Conservation (phyloP, 1,139 yeast species). For the Geotrichum fermentans region DNA sequence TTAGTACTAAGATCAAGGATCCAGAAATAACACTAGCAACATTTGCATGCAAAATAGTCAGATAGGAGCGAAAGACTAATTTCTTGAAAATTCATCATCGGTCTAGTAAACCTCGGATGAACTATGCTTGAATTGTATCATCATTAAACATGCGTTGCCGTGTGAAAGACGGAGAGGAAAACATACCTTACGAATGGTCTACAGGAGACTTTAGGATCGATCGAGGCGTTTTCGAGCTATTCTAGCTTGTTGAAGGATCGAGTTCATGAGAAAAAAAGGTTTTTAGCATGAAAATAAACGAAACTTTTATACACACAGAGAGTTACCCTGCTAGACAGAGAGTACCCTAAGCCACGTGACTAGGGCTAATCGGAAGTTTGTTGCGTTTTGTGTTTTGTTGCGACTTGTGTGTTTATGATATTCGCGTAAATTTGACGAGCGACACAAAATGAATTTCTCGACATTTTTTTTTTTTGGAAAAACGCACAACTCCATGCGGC, state of each 20-base stretch:
- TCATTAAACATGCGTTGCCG: slow-evolving; percentile 5
- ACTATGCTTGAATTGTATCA: slow-evolving; percentile 22
- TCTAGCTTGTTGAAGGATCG: too few relatives aligned
- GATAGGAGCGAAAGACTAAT: slow-evolving; percentile 24
- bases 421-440: too few relatives aligned
- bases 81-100: slow-evolving; percentile 17
- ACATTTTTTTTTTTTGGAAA: too few relatives aligned
- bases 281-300: too few relatives aligned
- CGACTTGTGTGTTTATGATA: too few relatives aligned
- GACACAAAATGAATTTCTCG: too few relatives aligned
- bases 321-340: neutral
- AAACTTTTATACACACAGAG: neutral
- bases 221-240: neutral
- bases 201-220: neutral
- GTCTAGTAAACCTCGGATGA: slow-evolving; percentile 22
- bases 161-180: neutral
- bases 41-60: slow-evolving; percentile 7
- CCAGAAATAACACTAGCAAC: neutral
- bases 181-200: slow-evolving; percentile 2
- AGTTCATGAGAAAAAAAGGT: neutral
- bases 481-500: too few relatives aligned
- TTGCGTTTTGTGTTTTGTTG: too few relatives aligned
- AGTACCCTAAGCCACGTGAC: neutral
- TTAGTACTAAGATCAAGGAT: neutral
- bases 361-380: neutral